A percentile compares a stretch with the other conserved stretches of the same genome.
Conservation (phyloP, 2,329 filamentous ascomycete species). For the Colletotrichum agaves region DNA sequence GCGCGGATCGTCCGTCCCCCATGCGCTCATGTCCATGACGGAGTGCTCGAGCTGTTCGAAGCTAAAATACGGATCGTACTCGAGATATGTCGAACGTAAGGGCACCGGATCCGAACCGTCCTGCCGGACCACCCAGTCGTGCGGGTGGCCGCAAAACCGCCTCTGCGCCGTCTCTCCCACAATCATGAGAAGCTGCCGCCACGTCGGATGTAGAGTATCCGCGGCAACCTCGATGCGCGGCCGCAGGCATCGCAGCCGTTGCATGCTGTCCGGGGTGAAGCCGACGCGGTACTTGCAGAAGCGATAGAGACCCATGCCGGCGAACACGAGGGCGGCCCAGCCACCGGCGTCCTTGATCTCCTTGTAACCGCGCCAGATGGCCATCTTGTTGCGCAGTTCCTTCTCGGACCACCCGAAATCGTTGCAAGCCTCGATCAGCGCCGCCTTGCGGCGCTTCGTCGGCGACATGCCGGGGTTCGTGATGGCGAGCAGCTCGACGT, state of each 20-base stretch:
- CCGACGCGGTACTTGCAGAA: slow-evolving; percentile 69
- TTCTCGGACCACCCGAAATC: slow-evolving; percentile 68
- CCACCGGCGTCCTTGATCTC: slow-evolving; percentile 67
- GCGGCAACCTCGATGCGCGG: slow-evolving; percentile 63
- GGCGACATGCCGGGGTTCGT: slow-evolving; percentile 52
- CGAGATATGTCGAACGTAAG: slow-evolving; percentile 57
- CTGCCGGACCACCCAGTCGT: slow-evolving; percentile 62
- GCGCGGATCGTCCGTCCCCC: slow-evolving; percentile 62
- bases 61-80: slow-evolving; percentile 57
- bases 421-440: slow-evolving; percentile 62
- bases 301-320: slow-evolving; percentile 67
- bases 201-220: slow-evolving; percentile 63
- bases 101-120: slow-evolving; percentile 53
- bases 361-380: slow-evolving; percentile 67
- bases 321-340: slow-evolving; percentile 66
- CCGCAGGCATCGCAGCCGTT: slow-evolving; percentile 54
- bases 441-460: slow-evolving; percentile 61
- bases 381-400: slow-evolving; percentile 62
- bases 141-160: slow-evolving; percentile 58
- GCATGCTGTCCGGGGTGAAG: slow-evolving; percentile 62
- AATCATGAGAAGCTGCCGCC: slow-evolving; percentile 60
- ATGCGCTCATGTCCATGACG: slow-evolving; percentile 58
- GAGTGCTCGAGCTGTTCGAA: slow-evolving; percentile 62
- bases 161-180: slow-evolving; percentile 54
- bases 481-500: slow-evolving; percentile 55